These are phyloP conservation scores for Aspergillus ostianus DNA, from an alignment of 495 filamentous ascomycete genomes.

Conservation along the genomic window DNA sequence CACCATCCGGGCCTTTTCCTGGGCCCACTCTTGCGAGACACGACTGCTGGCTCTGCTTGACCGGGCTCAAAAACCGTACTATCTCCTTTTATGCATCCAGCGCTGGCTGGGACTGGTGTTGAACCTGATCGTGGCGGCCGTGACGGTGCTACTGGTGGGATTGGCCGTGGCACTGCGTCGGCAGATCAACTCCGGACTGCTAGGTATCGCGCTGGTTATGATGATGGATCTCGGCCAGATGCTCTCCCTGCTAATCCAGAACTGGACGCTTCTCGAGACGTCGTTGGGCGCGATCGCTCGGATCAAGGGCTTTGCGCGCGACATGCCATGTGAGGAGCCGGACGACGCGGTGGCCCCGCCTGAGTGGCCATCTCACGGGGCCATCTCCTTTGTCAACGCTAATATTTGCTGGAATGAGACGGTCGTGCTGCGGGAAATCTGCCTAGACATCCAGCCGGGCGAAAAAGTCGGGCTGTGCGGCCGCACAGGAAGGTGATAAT, in stretches of 20 bases:
- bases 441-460: conserved; percentile 44
- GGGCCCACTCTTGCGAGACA: no score
- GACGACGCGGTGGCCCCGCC: conserved; percentile 15
- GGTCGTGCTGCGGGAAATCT: conserved; percentile 40
- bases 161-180: no score
- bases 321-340: conserved; percentile 25
- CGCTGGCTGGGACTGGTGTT: no score
- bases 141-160: no score
- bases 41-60: no score
- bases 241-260: conserved; percentile 23
- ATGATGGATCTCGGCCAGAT: conserved; percentile 25
- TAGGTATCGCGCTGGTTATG: conserved; percentile 26
- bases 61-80: no score
- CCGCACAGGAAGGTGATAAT: conserved; percentile 33
- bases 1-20: no score
- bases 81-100: no score
- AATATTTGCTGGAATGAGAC: conserved; percentile 67
- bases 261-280: conserved; percentile 29
- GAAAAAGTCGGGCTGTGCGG: conserved; percentile 52
- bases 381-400: conserved; percentile 66
- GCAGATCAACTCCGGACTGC: no score
- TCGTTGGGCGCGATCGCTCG: conserved; percentile 28
- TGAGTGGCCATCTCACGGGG: conserved; percentile 72
- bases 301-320: conserved; percentile 33
- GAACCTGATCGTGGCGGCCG: no score